A percentile compares a stretch with the other conserved stretches of the same genome.
Evolutionary conservation across 2,329 filamentous ascomycete genomes (phyloP).

Genomic region (Colletotrichum godetiae): DNA sequence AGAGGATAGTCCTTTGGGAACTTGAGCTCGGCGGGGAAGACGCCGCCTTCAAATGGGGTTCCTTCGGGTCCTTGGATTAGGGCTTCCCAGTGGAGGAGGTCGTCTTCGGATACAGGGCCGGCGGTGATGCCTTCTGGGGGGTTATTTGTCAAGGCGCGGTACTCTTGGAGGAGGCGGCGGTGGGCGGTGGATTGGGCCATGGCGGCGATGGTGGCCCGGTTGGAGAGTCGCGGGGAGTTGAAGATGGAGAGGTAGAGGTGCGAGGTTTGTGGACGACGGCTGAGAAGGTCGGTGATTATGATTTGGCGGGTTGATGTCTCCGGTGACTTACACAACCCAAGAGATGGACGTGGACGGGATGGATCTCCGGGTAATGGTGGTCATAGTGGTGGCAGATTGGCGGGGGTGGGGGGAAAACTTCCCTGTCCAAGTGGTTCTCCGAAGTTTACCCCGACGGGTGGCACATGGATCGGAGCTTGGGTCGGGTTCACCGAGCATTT

Average conservation of each 20-base stretch:
- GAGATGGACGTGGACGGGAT: background rate
- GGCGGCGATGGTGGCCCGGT: constrained; percentile 3
- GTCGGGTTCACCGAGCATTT: constrained; percentile 5
- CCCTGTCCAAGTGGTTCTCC: constrained; percentile 2
- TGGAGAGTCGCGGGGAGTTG: background rate
- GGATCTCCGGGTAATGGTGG: constrained; percentile 5
- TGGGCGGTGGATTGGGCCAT: constrained; percentile 74
- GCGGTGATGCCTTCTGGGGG: constrained; percentile 98
- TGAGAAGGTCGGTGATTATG: background rate
- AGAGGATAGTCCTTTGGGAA: constrained; percentile 98
- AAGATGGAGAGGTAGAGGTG: background rate
- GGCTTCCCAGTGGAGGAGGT: constrained; percentile 96
- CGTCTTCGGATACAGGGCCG: constrained; percentile 91
- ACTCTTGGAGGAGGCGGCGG: constrained; percentile 93
- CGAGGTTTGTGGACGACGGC: background rate
- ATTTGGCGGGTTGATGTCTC: background rate
- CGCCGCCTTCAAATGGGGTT: constrained; percentile 94
- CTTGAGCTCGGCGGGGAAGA: constrained; percentile 94
- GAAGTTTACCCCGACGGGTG: constrained; percentile 27
- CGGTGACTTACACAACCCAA: constrained; percentile 22
- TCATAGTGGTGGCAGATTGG: constrained; percentile 14
- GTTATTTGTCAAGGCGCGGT: constrained; percentile 92
- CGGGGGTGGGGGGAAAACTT: constrained; percentile 12
- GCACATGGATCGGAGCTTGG: constrained; percentile 18
- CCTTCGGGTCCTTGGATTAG: constrained; percentile 95